Evolutionary conservation across 164 flowering plant species (phyloP), one percentile per base, ranked within the genome.

Genomic region (Annona cherimola): DNA sequence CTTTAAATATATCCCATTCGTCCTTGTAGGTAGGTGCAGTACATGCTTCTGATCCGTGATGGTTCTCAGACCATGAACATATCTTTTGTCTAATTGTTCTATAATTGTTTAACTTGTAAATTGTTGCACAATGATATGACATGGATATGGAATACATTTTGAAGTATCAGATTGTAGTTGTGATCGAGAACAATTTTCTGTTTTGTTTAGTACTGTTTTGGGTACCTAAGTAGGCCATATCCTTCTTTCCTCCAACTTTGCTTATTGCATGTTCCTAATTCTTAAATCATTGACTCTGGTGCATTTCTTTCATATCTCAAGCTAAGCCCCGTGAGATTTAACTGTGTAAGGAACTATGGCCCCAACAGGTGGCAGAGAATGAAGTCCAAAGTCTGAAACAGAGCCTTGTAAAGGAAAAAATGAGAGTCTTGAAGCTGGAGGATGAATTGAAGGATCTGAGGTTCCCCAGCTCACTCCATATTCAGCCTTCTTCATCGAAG

Each of bases 341-440:
- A 9, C 14, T 16, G 14, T 9, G 14, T 50, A 9, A 50, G 14
- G 14, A 50, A 50, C 9, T 50, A 50, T 7, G 8, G 14, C 57
- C 57, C 6, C 63, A 72, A 69, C 84, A 92, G 97, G 84, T 63
- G 18, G 82, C 91, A 62, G 90, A 89, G 75, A 79, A 67, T 66
- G 85, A 87, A 79, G 79, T 81, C 8, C 70, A 63, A n/a, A 69
- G 44, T 75, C 88, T 90, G 44, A 77, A 67, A 68, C 81, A 78
- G 76, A 71, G 73, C 64, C 78, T 87, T 9, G 63, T 46, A 12
- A 71, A 71, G 67, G 88, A 89, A 77, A 86, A 79, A 67, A 61
- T 39, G 19, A 81, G 72, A 73, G 69, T 18, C 50, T 40, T 69
- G 57, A 83, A 79, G 68, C 76, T 90, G 67, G 88, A 86, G 77